Evolutionary conservation across 768 basidiomycete genomes (phyloP).

Genomic region (Phaffia australis): DNA sequence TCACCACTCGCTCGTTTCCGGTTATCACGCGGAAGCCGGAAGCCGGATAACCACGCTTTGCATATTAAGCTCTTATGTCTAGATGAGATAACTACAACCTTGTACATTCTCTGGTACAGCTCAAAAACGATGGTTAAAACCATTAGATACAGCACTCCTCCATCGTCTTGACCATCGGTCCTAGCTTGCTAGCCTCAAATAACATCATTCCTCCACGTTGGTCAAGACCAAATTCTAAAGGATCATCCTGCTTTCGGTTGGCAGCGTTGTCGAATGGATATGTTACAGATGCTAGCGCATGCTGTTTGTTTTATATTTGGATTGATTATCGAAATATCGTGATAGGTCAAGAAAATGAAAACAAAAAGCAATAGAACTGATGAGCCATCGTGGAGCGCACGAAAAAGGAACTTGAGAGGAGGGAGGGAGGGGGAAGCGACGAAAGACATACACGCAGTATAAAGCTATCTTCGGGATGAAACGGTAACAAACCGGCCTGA

Average conservation of each 20-base stretch:
- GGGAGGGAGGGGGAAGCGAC: not conserved
- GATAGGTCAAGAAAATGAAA: not conserved
- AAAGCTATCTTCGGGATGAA: slow-evolving; percentile 23
- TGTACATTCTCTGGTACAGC: too few relatives aligned
- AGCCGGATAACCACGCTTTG: too few relatives aligned
- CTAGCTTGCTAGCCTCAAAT: slow-evolving; percentile 38
- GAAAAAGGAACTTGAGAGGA: not conserved
- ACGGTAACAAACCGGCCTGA: slow-evolving; percentile 16
- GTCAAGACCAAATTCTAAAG: slow-evolving; percentile 55
- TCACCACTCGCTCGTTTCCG: too few relatives aligned
- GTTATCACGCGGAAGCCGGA: too few relatives aligned
- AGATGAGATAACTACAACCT: too few relatives aligned
- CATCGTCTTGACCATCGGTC: slow-evolving; percentile 20
- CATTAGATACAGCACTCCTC: slow-evolving; percentile 18
- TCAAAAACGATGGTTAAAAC: too few relatives aligned
- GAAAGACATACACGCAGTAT: not conserved
- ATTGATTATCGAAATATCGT: not conserved
- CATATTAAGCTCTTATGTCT: too few relatives aligned
- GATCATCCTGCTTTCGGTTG: slow-evolving; percentile 48
- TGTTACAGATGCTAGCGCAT: slow-evolving; percentile 47
- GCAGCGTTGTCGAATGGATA: slow-evolving; percentile 48
- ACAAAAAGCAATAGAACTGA: not conserved
- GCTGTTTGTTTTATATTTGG: slow-evolving; percentile 40
- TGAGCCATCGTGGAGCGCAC: not conserved
- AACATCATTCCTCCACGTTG: slow-evolving; percentile 55